These are phyloP conservation scores for Calonectria hawksworthii DNA, from an alignment of 2,329 filamentous ascomycete genomes.

Conservation along the genomic window DNA sequence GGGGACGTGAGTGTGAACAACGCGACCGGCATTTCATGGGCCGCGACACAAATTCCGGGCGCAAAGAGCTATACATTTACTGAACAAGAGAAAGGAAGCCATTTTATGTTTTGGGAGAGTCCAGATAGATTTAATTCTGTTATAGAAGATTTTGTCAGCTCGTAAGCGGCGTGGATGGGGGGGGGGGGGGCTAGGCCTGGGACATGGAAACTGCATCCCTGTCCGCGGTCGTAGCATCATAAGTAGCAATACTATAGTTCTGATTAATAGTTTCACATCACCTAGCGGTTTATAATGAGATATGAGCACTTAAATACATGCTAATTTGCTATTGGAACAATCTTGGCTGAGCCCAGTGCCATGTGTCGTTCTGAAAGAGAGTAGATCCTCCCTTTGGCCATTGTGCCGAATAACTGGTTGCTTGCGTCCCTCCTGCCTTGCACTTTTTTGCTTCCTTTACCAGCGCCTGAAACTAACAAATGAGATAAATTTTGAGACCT, in stretches of 20 bases:
- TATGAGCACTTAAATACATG: background rate
- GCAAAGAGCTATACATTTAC: background rate
- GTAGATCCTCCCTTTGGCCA: background rate
- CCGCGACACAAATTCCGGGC: background rate
- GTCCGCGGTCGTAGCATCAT: background rate
- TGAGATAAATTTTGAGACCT: too few species aligned
- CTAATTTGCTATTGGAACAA: background rate
- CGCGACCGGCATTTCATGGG: background rate
- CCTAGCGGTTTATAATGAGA: background rate
- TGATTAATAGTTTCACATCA: background rate
- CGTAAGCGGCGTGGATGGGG: background rate
- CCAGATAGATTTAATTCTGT: background rate
- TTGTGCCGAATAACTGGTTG: background rate
- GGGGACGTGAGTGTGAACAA: background rate
- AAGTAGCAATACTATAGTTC: too few species aligned
- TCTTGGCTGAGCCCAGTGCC: background rate
- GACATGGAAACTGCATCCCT: background rate
- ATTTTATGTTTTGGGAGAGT: slow-evolving; percentile 3
- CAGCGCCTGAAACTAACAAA: background rate
- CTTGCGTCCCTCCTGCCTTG: background rate
- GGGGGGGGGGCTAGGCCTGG: too few species aligned
- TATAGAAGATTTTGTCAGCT: background rate
- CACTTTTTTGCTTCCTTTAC: background rate
- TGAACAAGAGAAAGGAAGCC: background rate
- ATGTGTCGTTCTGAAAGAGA: background rate